phyloP scores from a whole-genome alignment of 495 filamentous ascomycete genomes.

The Letharia columbiana region DNA sequence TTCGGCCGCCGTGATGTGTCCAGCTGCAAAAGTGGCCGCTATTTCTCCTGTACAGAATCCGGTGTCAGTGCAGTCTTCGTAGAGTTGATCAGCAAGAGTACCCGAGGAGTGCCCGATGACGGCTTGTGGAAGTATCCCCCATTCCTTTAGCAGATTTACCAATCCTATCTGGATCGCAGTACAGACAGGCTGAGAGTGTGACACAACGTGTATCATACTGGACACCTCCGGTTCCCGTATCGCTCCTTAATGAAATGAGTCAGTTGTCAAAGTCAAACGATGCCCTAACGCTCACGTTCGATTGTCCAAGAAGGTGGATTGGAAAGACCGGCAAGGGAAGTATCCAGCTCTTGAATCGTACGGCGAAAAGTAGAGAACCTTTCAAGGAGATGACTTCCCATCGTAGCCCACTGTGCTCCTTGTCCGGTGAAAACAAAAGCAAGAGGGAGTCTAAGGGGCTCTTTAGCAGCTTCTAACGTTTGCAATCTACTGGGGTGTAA shows the following conservation, averaged over 20 bases:
- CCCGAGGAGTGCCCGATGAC: not conserved
- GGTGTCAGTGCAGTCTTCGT: too few relatives aligned
- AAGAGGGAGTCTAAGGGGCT: too few relatives aligned
- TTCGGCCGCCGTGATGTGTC: not conserved
- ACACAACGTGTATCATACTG: not conserved
- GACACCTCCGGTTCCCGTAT: not conserved
- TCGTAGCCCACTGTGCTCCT: slow-evolving; percentile 21
- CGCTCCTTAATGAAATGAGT: too few relatives aligned
- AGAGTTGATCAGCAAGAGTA: too few relatives aligned
- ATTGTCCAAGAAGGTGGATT: not conserved
- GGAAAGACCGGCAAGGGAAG: not conserved
- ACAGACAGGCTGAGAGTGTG: not conserved
- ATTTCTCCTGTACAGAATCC: too few relatives aligned
- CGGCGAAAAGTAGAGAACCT: slow-evolving; percentile 32
- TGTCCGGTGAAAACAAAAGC: slow-evolving; percentile 22
- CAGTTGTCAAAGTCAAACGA: too few relatives aligned
- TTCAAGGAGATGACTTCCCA: slow-evolving; percentile 27
- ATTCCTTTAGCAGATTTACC: not conserved
- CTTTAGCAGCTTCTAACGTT: too few relatives aligned
- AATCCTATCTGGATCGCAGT: not conserved
- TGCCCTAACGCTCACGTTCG: not conserved
- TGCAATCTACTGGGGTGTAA: too few relatives aligned
- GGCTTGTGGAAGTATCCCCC: not conserved
- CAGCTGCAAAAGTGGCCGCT: not conserved
- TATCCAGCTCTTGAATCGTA: slow-evolving; percentile 33